A percentile compares a stretch with the other conserved stretches of the same genome.
Evolutionary conservation across 228 moss, liverwort and hornwort genomes (phyloP).

Genomic region (Sphagnum magellanicum): DNA sequence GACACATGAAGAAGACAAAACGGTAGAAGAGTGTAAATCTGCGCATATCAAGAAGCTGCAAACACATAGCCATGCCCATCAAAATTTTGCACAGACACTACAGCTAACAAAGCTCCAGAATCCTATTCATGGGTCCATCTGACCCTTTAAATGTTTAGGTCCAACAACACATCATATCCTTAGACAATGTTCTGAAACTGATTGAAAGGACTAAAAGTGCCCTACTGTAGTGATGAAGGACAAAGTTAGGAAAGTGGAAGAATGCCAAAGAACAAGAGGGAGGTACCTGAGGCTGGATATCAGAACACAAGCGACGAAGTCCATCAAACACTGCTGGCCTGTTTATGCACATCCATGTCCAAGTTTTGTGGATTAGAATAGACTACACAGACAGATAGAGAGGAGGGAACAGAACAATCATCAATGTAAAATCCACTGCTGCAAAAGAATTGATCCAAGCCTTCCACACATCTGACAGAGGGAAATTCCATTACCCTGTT

Average conservation of each 20-base stretch:
- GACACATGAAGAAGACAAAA: constrained; percentile 98
- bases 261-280: constrained; percentile 3
- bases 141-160: not conserved
- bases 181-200: too few species aligned
- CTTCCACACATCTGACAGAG: too few species aligned
- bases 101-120: not conserved
- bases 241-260: constrained; percentile 1
- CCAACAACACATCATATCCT: not conserved
- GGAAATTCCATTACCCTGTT: constrained; percentile 53
- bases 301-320: constrained; percentile 67
- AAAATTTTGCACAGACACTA: not conserved
- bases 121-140: not conserved
- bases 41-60: constrained; percentile 80
- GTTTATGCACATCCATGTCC: constrained; percentile 4
- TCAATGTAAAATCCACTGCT: not conserved
- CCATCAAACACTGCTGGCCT: constrained; percentile 96
- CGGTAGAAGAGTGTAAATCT: constrained; percentile 79
- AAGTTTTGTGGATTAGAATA: not conserved
- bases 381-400: not conserved
- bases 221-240: too few species aligned
- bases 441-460: too few species aligned
- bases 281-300: constrained; percentile 72
- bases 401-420: not conserved
- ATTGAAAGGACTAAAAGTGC: too few species aligned
- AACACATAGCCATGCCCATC: constrained; percentile 2